phyloP scores from a whole-genome alignment of 768 basidiomycete genomes.

The Tylopilus felleus region DNA sequence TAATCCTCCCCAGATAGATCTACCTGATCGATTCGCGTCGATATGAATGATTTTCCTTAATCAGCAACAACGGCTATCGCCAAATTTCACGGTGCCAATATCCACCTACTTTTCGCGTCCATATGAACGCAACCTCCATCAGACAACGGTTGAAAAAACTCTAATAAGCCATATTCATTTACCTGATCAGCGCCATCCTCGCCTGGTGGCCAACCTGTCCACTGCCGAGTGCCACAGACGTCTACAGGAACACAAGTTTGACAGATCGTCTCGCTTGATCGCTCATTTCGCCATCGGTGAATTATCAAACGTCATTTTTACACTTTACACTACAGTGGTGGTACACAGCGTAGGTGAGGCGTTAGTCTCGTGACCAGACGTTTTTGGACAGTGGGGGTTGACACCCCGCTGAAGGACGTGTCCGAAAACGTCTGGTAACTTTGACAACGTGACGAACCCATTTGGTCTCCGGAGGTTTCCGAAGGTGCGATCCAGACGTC shows the following conservation, averaged over 20 bases:
- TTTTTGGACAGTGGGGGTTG: no score
- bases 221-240: background rate
- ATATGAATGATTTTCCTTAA: constrained; percentile 16
- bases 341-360: background rate
- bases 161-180: no score
- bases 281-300: background rate
- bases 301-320: background rate
- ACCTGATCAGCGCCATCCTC: background rate
- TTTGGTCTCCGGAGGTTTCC: no score
- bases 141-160: background rate
- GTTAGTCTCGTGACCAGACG: no score
- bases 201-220: background rate
- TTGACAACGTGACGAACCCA: no score
- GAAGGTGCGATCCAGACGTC: no score
- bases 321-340: background rate
- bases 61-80: background rate
- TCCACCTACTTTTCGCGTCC: background rate
- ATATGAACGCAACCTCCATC: constrained; percentile 1
- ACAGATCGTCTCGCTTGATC: background rate
- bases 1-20: constrained; percentile 8
- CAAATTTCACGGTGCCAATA: background rate
- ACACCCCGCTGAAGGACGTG: no score
- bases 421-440: no score
- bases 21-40: constrained; percentile 6
- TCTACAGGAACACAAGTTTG: background rate